Evolutionary conservation across 2,329 filamentous ascomycete species (phyloP), one percentile per base, ranked within the genome.

Genomic region (Verticillium nonalfalfae): DNA sequence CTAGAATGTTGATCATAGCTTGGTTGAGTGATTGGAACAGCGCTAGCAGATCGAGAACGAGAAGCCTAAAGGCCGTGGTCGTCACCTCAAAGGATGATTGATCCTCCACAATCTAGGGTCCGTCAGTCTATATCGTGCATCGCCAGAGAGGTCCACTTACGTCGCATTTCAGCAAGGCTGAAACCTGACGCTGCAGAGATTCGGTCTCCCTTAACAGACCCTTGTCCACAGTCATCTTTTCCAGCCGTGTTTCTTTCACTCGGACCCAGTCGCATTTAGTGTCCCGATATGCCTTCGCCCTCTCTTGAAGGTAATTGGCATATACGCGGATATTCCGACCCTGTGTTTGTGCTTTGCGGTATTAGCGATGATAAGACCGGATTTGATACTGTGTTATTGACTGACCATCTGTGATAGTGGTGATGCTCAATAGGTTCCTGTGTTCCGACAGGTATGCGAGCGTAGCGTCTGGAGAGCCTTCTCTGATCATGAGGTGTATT

Each of bases 1-100:
- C 92, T 61, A 99, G 80, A 63, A 99, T 92, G 75, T 96, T 97
- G 77, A 99, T 99, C 72, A 97, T 91, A 57, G 91, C 95, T 76
- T 97, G 93, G 72, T 99, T 99, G 77, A 97, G 89, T 56, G 95
- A 91, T 70, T 96, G 93, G 78, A 97, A 99, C 60, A 99, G 80
- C 14, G 91, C 88, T 63, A 99, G 77, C 40, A 99, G 81, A 74
- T 99, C 95, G 69, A 97, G 81, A 21, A 96, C 96, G 60, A 99
- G 80, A 65, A 99, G 81, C 62, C 95, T 86, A 72, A 98, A 99
- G 34, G 96, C 93, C 10, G 92, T 96, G 67, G 98, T 84, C 10
- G 93, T 96, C 68, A 99, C 98, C 75, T 99, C 95, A 72, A 56
- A 34, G 33, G 54, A 33, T 33, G 26, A 35, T 33, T 56, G 26